Evolutionary conservation across 129 eudicot species (phyloP).

Genomic region (Logfia minima): DNA sequence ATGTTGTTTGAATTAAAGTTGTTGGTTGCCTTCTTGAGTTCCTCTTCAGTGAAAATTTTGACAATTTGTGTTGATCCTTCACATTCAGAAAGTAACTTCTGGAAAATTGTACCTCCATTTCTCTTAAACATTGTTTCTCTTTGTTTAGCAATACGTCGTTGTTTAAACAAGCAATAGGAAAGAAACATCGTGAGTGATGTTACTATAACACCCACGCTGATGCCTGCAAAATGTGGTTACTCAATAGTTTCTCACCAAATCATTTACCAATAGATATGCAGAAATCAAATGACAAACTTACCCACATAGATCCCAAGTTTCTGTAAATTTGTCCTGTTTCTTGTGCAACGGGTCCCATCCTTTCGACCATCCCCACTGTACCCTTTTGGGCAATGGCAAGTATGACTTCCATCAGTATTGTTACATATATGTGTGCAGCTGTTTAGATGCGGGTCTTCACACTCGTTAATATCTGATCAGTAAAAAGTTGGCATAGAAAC

Average conservation of each 20-base stretch:
- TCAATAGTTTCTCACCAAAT: not conserved
- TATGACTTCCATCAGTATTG: slow-evolving; percentile 7
- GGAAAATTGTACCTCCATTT: slow-evolving; percentile 28
- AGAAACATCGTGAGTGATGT: slow-evolving; percentile 20
- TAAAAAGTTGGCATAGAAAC: not conserved
- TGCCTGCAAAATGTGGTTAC: slow-evolving; percentile 6
- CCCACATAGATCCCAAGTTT: slow-evolving; percentile 29
- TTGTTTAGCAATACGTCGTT: slow-evolving; percentile 17
- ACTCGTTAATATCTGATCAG: slow-evolving; percentile 8
- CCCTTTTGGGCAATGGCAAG: slow-evolving; percentile 3
- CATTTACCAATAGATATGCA: not conserved
- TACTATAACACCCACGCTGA: slow-evolving; percentile 11
- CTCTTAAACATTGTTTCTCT: slow-evolving; percentile 27
- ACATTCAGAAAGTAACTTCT: slow-evolving; percentile 30
- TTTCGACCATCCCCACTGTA: slow-evolving; percentile 7
- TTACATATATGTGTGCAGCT: slow-evolving; percentile 5
- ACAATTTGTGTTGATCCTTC: slow-evolving; percentile 16
- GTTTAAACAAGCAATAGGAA: slow-evolving; percentile 22
- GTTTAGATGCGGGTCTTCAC: slow-evolving; percentile 3
- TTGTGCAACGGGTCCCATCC: slow-evolving; percentile 8
- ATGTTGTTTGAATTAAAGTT: slow-evolving; percentile 15
- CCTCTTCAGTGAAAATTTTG: slow-evolving; percentile 27
- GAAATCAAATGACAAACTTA: not conserved
- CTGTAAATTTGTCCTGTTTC: not conserved
- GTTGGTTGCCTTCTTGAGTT: slow-evolving; percentile 30